Conservation (phyloP, 805 yeast species). For the Metschnikowia colocasiae region DNA sequence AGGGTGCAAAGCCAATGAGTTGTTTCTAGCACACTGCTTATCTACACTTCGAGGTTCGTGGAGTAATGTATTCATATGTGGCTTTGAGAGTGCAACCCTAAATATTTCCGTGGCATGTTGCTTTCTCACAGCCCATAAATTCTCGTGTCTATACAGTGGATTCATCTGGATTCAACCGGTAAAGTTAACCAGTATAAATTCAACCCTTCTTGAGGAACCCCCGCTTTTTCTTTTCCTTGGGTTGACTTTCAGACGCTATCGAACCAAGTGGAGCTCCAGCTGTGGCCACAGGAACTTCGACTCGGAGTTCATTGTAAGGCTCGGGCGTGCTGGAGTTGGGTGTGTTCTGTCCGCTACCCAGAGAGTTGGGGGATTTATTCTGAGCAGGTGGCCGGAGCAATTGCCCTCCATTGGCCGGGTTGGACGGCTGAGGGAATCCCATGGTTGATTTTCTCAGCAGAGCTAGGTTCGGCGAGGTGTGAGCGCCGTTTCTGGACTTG, state of each 20-base stretch:
- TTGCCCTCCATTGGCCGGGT: neutral
- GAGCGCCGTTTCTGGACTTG: conserved; percentile 14
- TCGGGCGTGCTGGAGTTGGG: conserved; percentile 23
- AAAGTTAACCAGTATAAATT: no score
- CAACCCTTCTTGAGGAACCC: conserved; percentile 24
- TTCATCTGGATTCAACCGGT: neutral
- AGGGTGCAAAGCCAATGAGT: neutral
- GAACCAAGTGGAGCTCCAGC: conserved; percentile 31
- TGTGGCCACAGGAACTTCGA: conserved; percentile 17
- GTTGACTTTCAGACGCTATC: conserved; percentile 18
- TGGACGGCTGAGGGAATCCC: neutral
- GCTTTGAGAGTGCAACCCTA: no score
- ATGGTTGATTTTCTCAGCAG: conserved; percentile 16
- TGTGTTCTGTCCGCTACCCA: conserved; percentile 24
- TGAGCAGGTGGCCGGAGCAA: conserved; percentile 12
- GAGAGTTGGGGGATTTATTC: conserved; percentile 14
- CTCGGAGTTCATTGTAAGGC: conserved; percentile 15
- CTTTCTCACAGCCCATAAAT: no score
- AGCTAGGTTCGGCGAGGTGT: conserved; percentile 17
- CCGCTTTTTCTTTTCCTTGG: conserved; percentile 26
- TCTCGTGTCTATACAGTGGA: no score
- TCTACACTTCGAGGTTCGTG: neutral
- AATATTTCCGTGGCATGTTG: no score
- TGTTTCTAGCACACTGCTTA: no score
- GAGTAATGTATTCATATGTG: neutral